Conservation (phyloP, 805 yeast genomes). For the Monosporozyma solicola region DNA sequence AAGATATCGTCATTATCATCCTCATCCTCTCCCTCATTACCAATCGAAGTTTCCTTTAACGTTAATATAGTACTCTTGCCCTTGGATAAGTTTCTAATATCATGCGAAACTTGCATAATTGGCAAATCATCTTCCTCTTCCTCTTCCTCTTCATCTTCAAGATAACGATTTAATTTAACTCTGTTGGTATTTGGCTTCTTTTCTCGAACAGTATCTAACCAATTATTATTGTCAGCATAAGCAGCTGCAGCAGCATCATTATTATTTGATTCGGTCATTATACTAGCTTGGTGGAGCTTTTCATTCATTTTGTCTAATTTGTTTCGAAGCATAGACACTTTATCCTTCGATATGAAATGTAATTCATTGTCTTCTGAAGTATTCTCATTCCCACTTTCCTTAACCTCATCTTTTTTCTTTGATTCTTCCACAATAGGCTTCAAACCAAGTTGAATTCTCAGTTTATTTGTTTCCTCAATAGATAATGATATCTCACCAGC, state of each 20-base stretch:
- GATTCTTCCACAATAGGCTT: conserved; percentile 27
- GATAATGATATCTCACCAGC: conserved; percentile 23
- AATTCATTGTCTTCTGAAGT: neutral
- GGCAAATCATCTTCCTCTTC: conserved; percentile 25
- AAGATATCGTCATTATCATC: conserved; percentile 22
- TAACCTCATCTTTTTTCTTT: conserved; percentile 11
- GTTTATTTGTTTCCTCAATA: conserved; percentile 37
- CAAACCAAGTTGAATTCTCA: conserved; percentile 34
- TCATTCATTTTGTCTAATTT: conserved; percentile 8
- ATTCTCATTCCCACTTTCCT: conserved; percentile 2
- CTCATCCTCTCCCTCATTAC: conserved; percentile 21
- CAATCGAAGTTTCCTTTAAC: conserved; percentile 36
- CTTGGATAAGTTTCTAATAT: conserved; percentile 32
- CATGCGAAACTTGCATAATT: conserved; percentile 41
- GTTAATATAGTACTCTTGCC: conserved; percentile 45
- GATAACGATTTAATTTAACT: conserved; percentile 6
- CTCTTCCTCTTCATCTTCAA: conserved; percentile 19
- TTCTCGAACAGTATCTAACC: conserved; percentile 21
- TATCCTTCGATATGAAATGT: conserved; percentile 9
- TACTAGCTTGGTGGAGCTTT: neutral
- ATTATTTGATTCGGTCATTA: neutral
- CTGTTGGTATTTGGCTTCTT: conserved; percentile 1
- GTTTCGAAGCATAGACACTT: conserved; percentile 15
- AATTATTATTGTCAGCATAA: conserved; percentile 2
- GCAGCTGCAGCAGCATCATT: conserved; percentile 1